Evolutionary conservation across 164 flowering plant species (phyloP), one percentile per base, ranked within the genome.

Genomic region (Tinospora cordifolia): DNA sequence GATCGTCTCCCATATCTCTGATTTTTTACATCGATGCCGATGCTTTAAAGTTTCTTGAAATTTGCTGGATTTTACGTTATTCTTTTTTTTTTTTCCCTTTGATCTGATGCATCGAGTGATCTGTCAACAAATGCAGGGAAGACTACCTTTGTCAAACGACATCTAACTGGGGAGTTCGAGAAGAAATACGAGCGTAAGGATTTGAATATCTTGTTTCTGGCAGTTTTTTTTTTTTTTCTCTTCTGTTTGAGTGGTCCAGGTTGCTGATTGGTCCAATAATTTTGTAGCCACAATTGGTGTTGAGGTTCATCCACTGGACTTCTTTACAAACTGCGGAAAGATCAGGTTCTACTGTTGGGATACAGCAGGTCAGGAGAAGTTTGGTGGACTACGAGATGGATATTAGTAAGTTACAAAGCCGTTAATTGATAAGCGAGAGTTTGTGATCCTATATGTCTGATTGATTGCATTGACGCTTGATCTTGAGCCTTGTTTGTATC

Each of bases 281-380:
- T 57, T 38, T 75, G 72, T 51, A 81, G 82, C 84, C 19, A 87
- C 90, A 0, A 87, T 87, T 71, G 90, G 90, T 68, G 90, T 87
- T 25, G 90, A 87, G 71, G 87, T 87, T 73, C 88, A 87, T 76
- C 90, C 90, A 0, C 72, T 87, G 72, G 90, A 87, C 69, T 87
- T 87, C 83, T 80, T 73, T 70, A 87, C 90, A 0, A 87, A 87
- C 65, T 83, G 88, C 58, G 90, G 90, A 0, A 80, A 80, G 63
- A 84, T 87, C 66, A 76, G 90, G 19, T 85, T 85, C 69, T 84
- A 87, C 74, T 87, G 90, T 72, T 87, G 90, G 90, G 90, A 87
- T 76, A 87, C 90, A 19, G 90, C 90, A 62, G 90, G 90, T 2
- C 90, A 87, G 68, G 88, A 87, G 81, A 85, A 84, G 59, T 85